Evolutionary conservation across 2,329 filamentous ascomycete species (phyloP), one percentile per base, ranked within the genome.

Genomic region (Coccinonectria pachysandricola): DNA sequence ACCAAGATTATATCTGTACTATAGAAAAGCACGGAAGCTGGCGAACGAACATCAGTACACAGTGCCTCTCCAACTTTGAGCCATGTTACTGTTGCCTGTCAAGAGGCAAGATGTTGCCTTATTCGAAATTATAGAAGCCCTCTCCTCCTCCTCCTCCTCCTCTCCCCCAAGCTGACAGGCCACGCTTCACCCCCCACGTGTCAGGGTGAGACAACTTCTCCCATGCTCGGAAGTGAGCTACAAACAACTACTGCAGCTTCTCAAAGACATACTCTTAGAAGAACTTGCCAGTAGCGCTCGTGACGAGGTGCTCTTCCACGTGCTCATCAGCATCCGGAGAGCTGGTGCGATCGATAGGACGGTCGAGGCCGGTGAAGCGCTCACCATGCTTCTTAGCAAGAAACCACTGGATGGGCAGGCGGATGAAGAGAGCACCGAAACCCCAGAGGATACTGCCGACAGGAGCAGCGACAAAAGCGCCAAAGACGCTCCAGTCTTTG

Each of bases 401-500:
- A 14, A 64, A 31, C 43, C 63, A 84, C 40, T 75, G 71, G 26
- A 69, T 67, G 0, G 55, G 50, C 20, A 87, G 51, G 15, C 83
- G 67, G 21, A 75, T 42, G 9, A 45, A 63, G 18, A 81, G 65
- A 5, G 78, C 79, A 3, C 62, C 68, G 21, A 75, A 65, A 1
- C 73, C 79, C 69, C 78, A 87, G 17, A 87, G 54, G 11, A 88
- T 45, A 12, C 79, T 79, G 2, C 83, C 83, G 3, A 87, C 56
- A 0, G 83, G 83, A 0, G 83, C 82, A 7, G 79, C 80, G 4
- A 88, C 76, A 44, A 88, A 91, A 4, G 82, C 81, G 42, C 82
- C 83, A 52, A 91, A 91, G 2, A 71, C 79, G 36, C 74, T 79
- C 84, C 84, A 91, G 51, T 88, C 82, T 24, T 75, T 65, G 1